Conservation (phyloP, 208 protist genomes). For the Acanthamoeba sp. region DNA sequence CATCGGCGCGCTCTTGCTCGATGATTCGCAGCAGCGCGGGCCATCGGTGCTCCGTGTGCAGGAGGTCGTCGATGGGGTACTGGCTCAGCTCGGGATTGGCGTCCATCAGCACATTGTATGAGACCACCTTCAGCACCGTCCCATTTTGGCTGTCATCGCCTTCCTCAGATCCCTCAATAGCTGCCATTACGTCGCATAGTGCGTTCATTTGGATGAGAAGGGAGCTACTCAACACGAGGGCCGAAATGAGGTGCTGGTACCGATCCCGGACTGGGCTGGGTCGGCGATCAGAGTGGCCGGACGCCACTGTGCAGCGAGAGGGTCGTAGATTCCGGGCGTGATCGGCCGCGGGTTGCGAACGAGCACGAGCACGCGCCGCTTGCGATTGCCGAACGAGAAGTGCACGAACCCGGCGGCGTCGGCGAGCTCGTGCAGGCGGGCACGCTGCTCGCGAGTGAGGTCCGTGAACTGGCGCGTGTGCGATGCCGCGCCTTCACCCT, state of each 20-base stretch:
- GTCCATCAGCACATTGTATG: constrained; percentile 65
- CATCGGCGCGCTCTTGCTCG: background rate
- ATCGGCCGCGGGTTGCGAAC: constrained; percentile 5
- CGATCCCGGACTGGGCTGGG: too few species aligned
- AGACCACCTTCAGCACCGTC: background rate
- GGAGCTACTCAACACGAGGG: too few species aligned
- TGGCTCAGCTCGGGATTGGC: background rate
- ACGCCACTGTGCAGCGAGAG: background rate
- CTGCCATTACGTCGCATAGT: too few species aligned
- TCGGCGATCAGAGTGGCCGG: background rate
- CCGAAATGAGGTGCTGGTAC: too few species aligned
- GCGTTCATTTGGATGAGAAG: too few species aligned
- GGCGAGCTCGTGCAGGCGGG: constrained; percentile 30
- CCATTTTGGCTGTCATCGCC: background rate
- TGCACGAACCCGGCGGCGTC: constrained; percentile 30
- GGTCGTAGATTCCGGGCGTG: background rate
- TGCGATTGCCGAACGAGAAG: constrained; percentile 41
- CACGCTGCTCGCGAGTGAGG: background rate
- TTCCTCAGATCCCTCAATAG: background rate
- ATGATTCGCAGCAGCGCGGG: constrained; percentile 18
- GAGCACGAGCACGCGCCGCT: background rate
- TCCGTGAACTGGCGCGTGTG: background rate
- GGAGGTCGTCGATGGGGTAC: background rate
- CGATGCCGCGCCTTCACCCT: background rate
- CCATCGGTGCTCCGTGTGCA: constrained; percentile 29